Evolutionary conservation across 1,284 basidiomycete species (phyloP).

Genomic region (Leccinum olivaceoglutinosum): DNA sequence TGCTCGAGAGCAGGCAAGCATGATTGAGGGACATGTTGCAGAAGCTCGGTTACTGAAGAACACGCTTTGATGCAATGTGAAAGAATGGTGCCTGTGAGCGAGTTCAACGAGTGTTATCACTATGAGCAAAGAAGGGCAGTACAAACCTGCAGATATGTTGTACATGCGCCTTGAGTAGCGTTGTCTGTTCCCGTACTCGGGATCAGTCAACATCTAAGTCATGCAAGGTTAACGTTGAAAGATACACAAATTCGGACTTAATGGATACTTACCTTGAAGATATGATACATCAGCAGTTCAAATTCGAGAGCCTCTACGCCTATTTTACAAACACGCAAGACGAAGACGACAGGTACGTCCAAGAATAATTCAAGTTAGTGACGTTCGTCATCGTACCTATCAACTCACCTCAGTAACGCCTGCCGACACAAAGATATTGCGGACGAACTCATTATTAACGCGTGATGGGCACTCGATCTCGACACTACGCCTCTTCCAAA

Average conservation of each 20-base stretch:
- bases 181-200: conserved; percentile 44
- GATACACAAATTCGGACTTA: neutral
- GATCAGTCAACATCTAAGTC: conserved; percentile 36
- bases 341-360: conserved; percentile 53
- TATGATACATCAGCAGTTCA: conserved; percentile 78
- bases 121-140: neutral
- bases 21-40: conserved; percentile 46
- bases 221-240: neutral
- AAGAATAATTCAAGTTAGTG: conserved; percentile 24
- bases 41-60: conserved; percentile 53
- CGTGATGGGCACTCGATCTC: conserved; percentile 63
- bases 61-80: conserved; percentile 53
- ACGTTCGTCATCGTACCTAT: neutral
- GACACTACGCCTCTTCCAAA: conserved; percentile 71
- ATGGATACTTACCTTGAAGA: conserved; percentile 58
- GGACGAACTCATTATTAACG: conserved; percentile 40
- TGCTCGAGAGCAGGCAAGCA: conserved; percentile 47
- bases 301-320: conserved; percentile 83
- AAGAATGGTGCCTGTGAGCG: conserved; percentile 44
- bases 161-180: conserved; percentile 73
- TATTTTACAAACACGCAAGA: conserved; percentile 61
- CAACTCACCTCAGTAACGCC: conserved; percentile 43
- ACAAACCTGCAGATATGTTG: conserved; percentile 67
- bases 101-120: conserved; percentile 7
- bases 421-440: conserved; percentile 62